Base-by-base conservation (phyloP, 306 rosid species). In the Lotus japonicus region DNA sequence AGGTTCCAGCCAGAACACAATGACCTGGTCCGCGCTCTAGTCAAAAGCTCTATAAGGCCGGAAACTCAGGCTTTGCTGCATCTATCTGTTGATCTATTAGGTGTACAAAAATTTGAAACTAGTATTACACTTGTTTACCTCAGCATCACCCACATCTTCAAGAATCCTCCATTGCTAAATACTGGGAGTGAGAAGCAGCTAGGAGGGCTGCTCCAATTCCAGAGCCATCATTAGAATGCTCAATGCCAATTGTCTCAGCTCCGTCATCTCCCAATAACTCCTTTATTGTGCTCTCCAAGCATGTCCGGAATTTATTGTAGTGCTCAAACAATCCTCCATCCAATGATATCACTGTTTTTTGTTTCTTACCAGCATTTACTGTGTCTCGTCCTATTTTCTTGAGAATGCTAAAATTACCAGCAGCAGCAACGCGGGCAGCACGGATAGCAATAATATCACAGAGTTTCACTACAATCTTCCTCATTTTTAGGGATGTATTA, bases 281-380 rank as follows among this genome's bases (percentile, higher is more conserved):
- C 57, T 84, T 79, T 36, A 95, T 78, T 52, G 99, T 64, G 68
- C 79, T 74, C 92, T 90, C 95, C 89, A 95, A 68, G 69, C 88
- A 71, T 76, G 66, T 65, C 10, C 95, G 84, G 91, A 95, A 90
- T 72, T 87, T 81, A 2, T 71, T 11, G 76, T 90, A 90, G 77
- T 88, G 96, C 84, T 95, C 99, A 61, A 77, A 95, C 78, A 95
- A 73, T 51, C 97, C 99, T 15, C 99, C 99, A 52, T 95, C 99
- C 81, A 95, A 36, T 39, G 97, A 89, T 66, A 95, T 75, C 51
- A 87, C 96, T 16, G 97, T 79, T 59, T 72, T 88, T 77, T 85
- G 96, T 71, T 76, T 85, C 81, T 84, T 91, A 72, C 86, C 95
- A 10, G 50, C 84, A 82, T 71, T 90, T 6, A 61, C 71, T 0